Conservation (phyloP, 768 basidiomycete genomes). For the Xerocomellus intermedius region DNA sequence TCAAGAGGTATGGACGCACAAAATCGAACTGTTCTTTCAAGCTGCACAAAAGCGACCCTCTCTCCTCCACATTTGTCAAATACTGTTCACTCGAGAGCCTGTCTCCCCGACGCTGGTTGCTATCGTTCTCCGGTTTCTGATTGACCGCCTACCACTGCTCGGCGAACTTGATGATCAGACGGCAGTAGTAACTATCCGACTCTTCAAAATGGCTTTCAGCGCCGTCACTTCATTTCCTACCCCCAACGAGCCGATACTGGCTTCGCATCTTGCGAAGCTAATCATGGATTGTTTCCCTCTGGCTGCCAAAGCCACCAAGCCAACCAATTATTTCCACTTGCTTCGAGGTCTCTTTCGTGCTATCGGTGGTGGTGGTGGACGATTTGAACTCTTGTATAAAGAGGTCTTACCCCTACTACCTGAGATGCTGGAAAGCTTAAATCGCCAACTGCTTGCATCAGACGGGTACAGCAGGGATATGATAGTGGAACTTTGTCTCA, state of each 20-base stretch:
- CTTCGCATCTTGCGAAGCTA: conserved; percentile 85
- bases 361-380: conserved; percentile 87
- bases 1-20: conserved; percentile 93
- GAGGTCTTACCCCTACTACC: conserved; percentile 95
- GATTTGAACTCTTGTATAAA: conserved; percentile 92
- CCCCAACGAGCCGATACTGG: conserved; percentile 89
- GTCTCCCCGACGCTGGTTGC: conserved; percentile 81
- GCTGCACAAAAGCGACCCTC: conserved; percentile 71
- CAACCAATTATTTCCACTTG: conserved; percentile 90
- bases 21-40: conserved; percentile 89
- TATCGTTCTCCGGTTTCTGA: conserved; percentile 84
- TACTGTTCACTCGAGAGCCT: conserved; percentile 73
- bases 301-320: conserved; percentile 87
- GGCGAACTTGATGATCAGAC: conserved; percentile 83
- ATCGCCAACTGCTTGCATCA: conserved; percentile 83
- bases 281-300: conserved; percentile 96
- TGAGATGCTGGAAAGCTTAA: conserved; percentile 94
- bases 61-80: conserved; percentile 82
- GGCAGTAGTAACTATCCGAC: conserved; percentile 79
- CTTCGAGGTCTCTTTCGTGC: conserved; percentile 90
- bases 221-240: conserved; percentile 74
- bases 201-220: conserved; percentile 94
- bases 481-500: conserved; percentile 95
- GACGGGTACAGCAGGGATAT: conserved; percentile 84
- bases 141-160: conserved; percentile 75